Percentiles rank a stretch among this genome's conserved stretches.
These are phyloP conservation scores for Aspergillus udagawae DNA, from an alignment of 2,329 filamentous ascomycete species.

Conservation along the genomic window DNA sequence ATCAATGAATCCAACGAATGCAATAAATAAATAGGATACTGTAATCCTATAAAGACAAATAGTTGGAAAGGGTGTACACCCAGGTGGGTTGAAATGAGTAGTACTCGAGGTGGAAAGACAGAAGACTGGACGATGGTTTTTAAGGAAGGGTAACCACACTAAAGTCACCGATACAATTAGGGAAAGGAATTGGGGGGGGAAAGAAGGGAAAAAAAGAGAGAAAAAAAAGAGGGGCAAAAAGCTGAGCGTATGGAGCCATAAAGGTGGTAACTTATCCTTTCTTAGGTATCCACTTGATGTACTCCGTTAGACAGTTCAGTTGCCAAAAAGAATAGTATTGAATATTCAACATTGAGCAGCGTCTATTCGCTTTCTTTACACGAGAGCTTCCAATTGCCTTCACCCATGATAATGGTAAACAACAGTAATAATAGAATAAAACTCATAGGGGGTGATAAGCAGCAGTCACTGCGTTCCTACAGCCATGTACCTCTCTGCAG, in stretches of 20 bases:
- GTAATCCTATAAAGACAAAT: constrained; percentile 3
- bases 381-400: neutral
- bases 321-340: neutral
- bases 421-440: neutral
- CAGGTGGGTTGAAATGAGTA: constrained; percentile 11
- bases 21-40: constrained; percentile 1
- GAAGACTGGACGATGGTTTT: constrained; percentile 2
- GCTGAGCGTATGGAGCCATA: neutral
- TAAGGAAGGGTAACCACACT: neutral
- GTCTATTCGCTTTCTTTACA: neutral
- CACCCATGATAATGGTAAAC: neutral
- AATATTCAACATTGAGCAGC: too few relatives aligned
- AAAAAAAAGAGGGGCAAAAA: constrained; percentile 7
- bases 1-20: neutral
- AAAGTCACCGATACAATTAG: neutral
- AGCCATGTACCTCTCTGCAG: neutral
- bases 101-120: constrained; percentile 1
- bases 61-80: neutral
- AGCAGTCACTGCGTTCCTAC: neutral
- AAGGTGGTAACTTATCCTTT: neutral
- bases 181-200: neutral
- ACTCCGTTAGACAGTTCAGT: too few relatives aligned
- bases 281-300: neutral
- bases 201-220: neutral
- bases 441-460: neutral